These are phyloP conservation scores for Aspergillus egyptiacus DNA, from an alignment of 495 filamentous ascomycete genomes.

Conservation along the genomic window DNA sequence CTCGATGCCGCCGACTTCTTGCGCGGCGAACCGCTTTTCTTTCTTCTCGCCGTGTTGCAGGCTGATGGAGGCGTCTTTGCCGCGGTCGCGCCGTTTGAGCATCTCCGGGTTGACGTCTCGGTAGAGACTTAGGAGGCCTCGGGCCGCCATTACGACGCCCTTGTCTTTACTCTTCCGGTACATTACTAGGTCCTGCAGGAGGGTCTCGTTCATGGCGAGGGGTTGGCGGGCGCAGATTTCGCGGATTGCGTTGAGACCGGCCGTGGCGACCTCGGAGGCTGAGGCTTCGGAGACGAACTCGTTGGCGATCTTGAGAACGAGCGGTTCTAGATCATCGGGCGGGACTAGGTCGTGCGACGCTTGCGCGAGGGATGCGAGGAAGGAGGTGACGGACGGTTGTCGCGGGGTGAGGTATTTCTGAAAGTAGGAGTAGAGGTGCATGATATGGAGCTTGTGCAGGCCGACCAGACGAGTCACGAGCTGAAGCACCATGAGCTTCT, in stretches of 20 bases:
- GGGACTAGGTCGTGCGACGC: constrained; percentile 86
- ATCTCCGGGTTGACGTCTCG: constrained; percentile 84
- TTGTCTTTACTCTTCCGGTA: constrained; percentile 98
- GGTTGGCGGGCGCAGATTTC: constrained; percentile 91
- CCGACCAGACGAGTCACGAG: constrained; percentile 87
- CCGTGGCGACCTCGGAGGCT: constrained; percentile 82
- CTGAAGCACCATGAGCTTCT: constrained; percentile 81
- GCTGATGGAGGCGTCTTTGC: constrained; percentile 86
- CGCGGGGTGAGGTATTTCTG: constrained; percentile 80
- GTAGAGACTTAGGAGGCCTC: constrained; percentile 83
- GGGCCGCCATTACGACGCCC: constrained; percentile 93
- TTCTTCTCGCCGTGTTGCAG: constrained; percentile 63
- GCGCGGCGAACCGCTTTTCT: constrained; percentile 69
- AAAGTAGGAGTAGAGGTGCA: constrained; percentile 82
- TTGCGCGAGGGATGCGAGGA: constrained; percentile 88
- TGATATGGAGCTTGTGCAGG: constrained; percentile 81
- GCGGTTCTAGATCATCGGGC: constrained; percentile 85
- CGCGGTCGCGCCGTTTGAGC: constrained; percentile 83
- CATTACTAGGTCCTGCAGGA: constrained; percentile 93
- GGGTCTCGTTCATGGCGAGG: constrained; percentile 87
- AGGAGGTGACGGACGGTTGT: constrained; percentile 88
- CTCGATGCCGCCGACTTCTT: constrained; percentile 77
- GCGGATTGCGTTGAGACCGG: constrained; percentile 89
- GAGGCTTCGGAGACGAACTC: constrained; percentile 96
- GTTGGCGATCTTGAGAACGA: constrained; percentile 93